Base-by-base conservation (phyloP, 2,329 filamentous ascomycete genomes). In the Arthrobotrys musiformis region DNA sequence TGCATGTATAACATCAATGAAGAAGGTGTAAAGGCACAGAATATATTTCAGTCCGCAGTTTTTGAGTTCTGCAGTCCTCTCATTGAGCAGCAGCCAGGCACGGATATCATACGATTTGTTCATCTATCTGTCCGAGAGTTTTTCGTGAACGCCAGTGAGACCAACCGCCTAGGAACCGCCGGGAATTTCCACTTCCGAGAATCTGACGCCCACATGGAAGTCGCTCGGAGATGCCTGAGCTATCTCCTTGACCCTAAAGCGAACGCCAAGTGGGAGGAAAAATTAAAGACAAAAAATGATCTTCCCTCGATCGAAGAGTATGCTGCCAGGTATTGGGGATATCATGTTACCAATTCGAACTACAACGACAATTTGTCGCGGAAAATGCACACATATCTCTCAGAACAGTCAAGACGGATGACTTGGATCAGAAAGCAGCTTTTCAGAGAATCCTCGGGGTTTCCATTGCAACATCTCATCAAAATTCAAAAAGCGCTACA, bases 341-440 rank as follows among this genome's bases (percentile, higher is more conserved):
- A 48, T 9, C 70, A 74, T 35, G 56, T 67, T 17, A 24, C 67
- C 3, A 37, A 54, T n/a, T 60, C 70, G 15, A 30, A 13, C 28
- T 74, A 66, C 17, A 52, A 58, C 22, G 22, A 66, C 1, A n/a
- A 17, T 2, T 42, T 74, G n/a, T 54, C 70, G 9, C 50, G 11
- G 15, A 61, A 74, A 24, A 67, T 74, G 70, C 70, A 48, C n/a
- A 37, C 61, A 8, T 74, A 74, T 52, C 62, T 74, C 2, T 74
- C 70, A 4, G 24, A 52, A 11, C 42, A 62, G 26, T 40, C 50
- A 50, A 28, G 70, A n/a, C 61, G 70, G 4, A 28, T 52, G 61
- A 67, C 61, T 4, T 74, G 61, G 70, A 74, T 74, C 9, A 8
- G 50, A 42, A 46, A 44, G 17, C 70, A 67, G 24, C 70, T 74